A percentile compares a stretch with the other conserved stretches of the same genome.
Conservation (phyloP, 345 rosid genomes). For the Eucalyptus victrix region DNA sequence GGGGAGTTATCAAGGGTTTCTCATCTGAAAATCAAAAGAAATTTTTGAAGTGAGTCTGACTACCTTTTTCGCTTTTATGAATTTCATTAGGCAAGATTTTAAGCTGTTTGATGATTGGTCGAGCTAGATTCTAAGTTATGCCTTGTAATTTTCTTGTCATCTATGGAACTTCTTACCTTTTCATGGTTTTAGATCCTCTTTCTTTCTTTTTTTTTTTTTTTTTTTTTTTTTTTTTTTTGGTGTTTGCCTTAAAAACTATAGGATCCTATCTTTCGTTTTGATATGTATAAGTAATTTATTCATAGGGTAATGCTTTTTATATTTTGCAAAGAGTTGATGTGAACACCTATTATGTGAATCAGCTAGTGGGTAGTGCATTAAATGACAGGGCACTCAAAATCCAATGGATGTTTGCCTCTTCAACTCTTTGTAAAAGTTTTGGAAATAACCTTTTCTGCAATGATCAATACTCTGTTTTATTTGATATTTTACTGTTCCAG, state of each 20-base stretch:
- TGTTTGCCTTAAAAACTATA: background rate
- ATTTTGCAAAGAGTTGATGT: background rate
- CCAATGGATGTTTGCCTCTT: background rate
- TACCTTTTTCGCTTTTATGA: background rate
- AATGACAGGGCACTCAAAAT: background rate
- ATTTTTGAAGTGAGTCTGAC: slow-evolving; percentile 67
- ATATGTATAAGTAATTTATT: background rate
- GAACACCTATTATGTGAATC: background rate
- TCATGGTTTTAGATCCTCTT: background rate
- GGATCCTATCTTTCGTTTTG: background rate
- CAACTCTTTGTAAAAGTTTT: background rate
- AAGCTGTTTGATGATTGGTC: background rate
- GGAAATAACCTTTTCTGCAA: background rate
- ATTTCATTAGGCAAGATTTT: background rate
- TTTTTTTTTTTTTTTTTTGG: background rate
- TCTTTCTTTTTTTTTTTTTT: background rate
- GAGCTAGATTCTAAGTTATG: background rate
- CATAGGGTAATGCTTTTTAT: background rate
- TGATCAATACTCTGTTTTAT: background rate
- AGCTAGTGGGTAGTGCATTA: background rate
- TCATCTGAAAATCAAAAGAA: slow-evolving; percentile 78
- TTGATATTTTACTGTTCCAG: background rate
- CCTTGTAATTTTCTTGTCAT: background rate
- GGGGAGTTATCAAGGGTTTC: slow-evolving; percentile 92
- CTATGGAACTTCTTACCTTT: background rate